Conservation (phyloP, 2,329 filamentous ascomycete genomes). For the Talaromyces sp. region DNA sequence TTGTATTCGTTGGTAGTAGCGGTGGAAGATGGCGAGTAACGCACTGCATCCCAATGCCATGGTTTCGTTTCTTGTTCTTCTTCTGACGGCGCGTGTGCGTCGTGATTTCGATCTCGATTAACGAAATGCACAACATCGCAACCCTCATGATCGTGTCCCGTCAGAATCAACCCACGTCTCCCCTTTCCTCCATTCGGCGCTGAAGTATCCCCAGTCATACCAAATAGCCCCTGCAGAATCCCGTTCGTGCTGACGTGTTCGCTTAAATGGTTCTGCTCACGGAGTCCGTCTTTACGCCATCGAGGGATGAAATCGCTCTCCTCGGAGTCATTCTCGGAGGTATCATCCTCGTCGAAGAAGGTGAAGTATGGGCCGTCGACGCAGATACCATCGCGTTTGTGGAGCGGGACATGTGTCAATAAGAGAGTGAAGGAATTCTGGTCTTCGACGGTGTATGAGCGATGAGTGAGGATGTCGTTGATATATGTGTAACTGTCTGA, state of each 20-base stretch:
- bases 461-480: conserved; percentile 54
- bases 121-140: conserved; percentile 85
- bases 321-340: conserved; percentile 49
- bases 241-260: conserved; percentile 61
- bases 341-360: conserved; percentile 63
- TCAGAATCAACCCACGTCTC: conserved; percentile 72
- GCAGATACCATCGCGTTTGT: conserved; percentile 77
- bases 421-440: conserved; percentile 70
- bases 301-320: conserved; percentile 19
- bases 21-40: conserved; percentile 19
- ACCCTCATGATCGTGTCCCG: conserved; percentile 91
- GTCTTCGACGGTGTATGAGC: conserved; percentile 55
- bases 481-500: conserved; percentile 70
- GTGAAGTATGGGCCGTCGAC: conserved; percentile 78
- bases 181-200: conserved; percentile 57
- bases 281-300: conserved; percentile 48
- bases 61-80: not conserved
- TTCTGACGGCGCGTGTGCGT: conserved; percentile 10
- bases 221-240: conserved; percentile 79
- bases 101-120: conserved; percentile 49
- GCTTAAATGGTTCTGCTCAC: conserved; percentile 88
- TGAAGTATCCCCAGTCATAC: conserved; percentile 62
- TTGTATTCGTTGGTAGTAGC: not conserved
- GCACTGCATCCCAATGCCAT: conserved; percentile 35
- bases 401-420: conserved; percentile 85